Evolutionary conservation across 1,284 basidiomycete genomes (phyloP).

Genomic region (Heterobasidion irregulare): DNA sequence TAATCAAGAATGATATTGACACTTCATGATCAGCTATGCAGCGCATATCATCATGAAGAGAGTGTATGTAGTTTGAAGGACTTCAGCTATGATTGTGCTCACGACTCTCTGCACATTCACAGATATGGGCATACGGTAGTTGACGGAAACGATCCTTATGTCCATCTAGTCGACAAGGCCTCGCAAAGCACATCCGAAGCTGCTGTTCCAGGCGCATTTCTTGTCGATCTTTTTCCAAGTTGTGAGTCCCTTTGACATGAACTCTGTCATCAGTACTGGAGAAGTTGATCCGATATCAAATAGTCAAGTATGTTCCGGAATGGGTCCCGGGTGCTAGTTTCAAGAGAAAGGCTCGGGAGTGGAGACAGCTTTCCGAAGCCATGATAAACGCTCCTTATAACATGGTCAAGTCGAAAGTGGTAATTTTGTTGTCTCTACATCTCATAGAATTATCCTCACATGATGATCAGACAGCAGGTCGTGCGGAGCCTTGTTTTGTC

Average conservation of each 20-base stretch:
- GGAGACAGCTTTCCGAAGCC: constrained; percentile 9
- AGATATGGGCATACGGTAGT: constrained; percentile 11
- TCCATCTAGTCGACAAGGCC: constrained; percentile 15
- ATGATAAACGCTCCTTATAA: constrained; percentile 12
- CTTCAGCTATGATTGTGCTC: background rate
- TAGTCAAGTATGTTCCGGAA: constrained; percentile 14
- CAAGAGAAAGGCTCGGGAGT: constrained; percentile 11
- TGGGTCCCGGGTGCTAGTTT: constrained; percentile 17
- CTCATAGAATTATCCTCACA: background rate
- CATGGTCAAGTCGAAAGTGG: constrained; percentile 12
- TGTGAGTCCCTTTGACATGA: constrained; percentile 8
- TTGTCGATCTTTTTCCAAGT: constrained; percentile 21
- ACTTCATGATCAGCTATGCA: constrained; percentile 5
- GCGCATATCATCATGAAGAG: constrained; percentile 13
- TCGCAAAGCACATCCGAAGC: constrained; percentile 17
- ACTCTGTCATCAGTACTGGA: background rate
- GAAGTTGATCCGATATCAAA: too few relatives aligned
- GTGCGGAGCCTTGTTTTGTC: constrained; percentile 11
- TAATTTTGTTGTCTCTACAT: background rate
- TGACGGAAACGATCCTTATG: constrained; percentile 12
- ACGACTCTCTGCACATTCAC: background rate
- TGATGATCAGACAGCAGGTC: constrained; percentile 2
- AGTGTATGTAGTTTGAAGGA: constrained; percentile 3
- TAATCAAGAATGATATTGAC: background rate
- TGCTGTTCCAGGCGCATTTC: constrained; percentile 19